Evolutionary conservation across 805 yeast species (phyloP), one percentile per base, ranked within the genome.

Genomic region (Metschnikowia arizonensis): DNA sequence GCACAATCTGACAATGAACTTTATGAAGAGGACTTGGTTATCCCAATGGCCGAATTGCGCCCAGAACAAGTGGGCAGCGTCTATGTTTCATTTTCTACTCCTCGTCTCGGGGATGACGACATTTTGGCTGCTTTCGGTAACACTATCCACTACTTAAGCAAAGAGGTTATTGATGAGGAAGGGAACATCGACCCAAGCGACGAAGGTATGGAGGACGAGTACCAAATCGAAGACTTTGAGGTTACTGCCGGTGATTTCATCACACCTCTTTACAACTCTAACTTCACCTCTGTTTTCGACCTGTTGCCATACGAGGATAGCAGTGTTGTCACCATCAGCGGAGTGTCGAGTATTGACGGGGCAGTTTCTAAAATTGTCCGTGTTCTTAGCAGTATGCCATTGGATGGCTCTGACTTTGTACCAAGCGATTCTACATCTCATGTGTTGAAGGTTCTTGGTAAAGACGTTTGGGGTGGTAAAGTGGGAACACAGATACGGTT

Each of bases 151-250:
- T 91, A 84, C 71, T 79, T 83, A 15, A 76, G 88, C 40, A 85
- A 82, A 65, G 98, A 91, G 62, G 72, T 86, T 53, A 85, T 88
- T 55, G 82, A 88, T 39, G 74, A 78, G 8, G 82, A 89, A 12
- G 82, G 82, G 17, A 79, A 76, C 50, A 77, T 84, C 41, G 77
- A 76, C 48, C 83, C 78, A 37, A 81, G 77, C 40, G 83, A 72
- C 44, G 95, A 85, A 53, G 97, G 97, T 14, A 87, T 83, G 76
- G 85, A 85, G 53, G 98, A 93, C 65, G 96, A 90, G 66, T 93
- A 91, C 66, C 93, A 84, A 62, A 79, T 93, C 53, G 97, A 88
- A 65, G 85, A 83, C 47, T 72, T 89, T 58, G 81, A 78, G 47
- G 62, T 91, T 45, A 67, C 68, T 6, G 81, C 93, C 8, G 96